Evolutionary conservation across 2,329 filamentous ascomycete genomes (phyloP).

Genomic region (Cordyceps militaris): DNA sequence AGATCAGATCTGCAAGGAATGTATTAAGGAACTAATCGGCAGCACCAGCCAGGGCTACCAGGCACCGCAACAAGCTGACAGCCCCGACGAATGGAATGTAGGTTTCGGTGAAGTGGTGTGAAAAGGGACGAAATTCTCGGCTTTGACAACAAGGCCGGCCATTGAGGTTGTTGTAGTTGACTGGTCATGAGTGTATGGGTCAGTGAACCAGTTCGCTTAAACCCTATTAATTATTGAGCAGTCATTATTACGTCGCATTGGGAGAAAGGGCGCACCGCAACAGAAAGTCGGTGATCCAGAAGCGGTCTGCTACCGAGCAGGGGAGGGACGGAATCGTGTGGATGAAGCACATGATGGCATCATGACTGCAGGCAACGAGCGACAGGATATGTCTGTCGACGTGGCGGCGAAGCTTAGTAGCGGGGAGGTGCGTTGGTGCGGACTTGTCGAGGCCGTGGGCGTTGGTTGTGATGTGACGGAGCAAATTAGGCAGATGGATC

Average conservation of each 20-base stretch:
- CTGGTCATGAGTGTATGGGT: conserved; percentile 2
- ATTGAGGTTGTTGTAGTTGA: not conserved
- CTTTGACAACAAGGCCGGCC: not conserved
- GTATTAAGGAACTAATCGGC: not conserved
- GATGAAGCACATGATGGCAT: not conserved
- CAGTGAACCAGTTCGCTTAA: conserved; percentile 3
- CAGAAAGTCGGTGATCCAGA: not conserved
- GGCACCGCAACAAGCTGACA: not conserved
- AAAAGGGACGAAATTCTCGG: not conserved
- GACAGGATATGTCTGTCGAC: not conserved
- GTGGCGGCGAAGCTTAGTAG: not conserved
- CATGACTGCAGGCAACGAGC: not conserved
- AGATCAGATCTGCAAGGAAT: not conserved
- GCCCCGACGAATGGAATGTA: not conserved
- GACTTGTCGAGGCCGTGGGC: not conserved
- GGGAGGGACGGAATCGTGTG: not conserved
- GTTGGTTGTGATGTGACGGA: no score
- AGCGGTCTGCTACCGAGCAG: not conserved
- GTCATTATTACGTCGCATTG: not conserved
- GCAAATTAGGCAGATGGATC: not conserved
- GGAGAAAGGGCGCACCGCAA: not conserved
- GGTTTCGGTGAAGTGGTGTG: not conserved
- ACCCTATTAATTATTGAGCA: conserved; percentile 6
- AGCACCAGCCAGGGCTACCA: not conserved
- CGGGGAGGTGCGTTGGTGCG: not conserved